phyloP scores from a whole-genome alignment of 2,329 filamentous ascomycete genomes.

The Penicillium thymicola region DNA sequence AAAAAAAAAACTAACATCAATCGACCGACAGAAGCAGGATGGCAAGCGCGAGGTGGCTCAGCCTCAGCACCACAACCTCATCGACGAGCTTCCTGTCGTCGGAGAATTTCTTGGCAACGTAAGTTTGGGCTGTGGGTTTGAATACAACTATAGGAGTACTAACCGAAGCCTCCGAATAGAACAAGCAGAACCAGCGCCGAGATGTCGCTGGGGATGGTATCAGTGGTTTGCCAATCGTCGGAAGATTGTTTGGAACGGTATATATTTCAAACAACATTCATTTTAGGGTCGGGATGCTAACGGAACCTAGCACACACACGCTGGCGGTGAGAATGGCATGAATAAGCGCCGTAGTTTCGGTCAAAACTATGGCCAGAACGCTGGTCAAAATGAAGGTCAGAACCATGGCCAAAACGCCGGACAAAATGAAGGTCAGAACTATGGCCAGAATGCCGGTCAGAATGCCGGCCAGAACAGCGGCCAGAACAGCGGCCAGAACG shows the following conservation, averaged over 20 bases:
- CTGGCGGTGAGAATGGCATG: constrained; percentile 6
- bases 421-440: constrained; percentile 7
- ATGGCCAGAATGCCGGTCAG: neutral
- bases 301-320: constrained; percentile 1
- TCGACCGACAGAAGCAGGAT: neutral
- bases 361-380: constrained; percentile 10
- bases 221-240: constrained; percentile 1
- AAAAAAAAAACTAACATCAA: neutral
- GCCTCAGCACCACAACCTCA: constrained; percentile 1
- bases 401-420: constrained; percentile 1
- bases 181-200: neutral
- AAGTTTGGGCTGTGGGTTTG: neutral
- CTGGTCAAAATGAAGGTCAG: constrained; percentile 8
- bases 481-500: neutral
- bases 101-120: constrained; percentile 4
- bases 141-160: neutral
- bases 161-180: constrained; percentile 7
- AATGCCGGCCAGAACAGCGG: neutral
- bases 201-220: neutral
- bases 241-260: constrained; percentile 6
- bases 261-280: neutral
- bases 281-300: neutral
- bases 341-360: neutral
- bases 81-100: constrained; percentile 7
- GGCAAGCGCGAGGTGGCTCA: neutral